Evolutionary conservation across 345 rosid genomes (phyloP).

Genomic region (Garcia nutans): DNA sequence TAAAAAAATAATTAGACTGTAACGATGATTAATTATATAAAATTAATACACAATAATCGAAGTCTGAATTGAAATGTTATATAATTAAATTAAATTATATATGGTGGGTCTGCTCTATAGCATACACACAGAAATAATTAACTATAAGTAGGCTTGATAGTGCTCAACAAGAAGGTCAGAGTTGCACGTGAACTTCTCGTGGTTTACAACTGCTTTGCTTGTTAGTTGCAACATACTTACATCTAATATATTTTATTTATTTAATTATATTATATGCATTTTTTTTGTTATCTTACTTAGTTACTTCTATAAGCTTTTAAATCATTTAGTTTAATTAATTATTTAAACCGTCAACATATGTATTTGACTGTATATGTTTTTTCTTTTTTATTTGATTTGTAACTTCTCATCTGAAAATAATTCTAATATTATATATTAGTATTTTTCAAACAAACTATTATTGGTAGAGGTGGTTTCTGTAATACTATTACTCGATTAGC

Average conservation of each 20-base stretch:
- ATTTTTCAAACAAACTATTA: background rate
- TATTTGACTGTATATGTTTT: background rate
- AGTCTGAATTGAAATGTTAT: slow-evolving; percentile 14
- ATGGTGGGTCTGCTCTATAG: slow-evolving; percentile 9
- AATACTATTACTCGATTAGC: background rate
- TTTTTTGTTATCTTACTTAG: background rate
- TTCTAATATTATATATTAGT: no score
- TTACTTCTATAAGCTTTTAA: slow-evolving; percentile 16
- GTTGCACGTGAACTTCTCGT: slow-evolving; percentile 88
- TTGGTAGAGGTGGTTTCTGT: background rate
- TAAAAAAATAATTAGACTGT: no score
- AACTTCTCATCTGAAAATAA: background rate
- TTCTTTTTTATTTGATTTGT: background rate
- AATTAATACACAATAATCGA: slow-evolving; percentile 20
- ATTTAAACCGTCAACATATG: slow-evolving; percentile 18
- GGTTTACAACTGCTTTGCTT: slow-evolving; percentile 56
- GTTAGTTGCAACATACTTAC: slow-evolving; percentile 5
- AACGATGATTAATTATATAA: background rate
- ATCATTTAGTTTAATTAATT: slow-evolving; percentile 11
- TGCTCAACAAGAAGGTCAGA: slow-evolving; percentile 53
- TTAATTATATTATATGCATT: no score
- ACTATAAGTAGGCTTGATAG: slow-evolving; percentile 14
- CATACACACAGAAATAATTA: background rate
- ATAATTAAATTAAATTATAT: background rate
- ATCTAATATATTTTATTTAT: slow-evolving; percentile 14